A percentile compares a stretch with the other conserved stretches of the same genome.
Conservation (phyloP, 805 yeast species). For the Ogataea trehalophila region DNA sequence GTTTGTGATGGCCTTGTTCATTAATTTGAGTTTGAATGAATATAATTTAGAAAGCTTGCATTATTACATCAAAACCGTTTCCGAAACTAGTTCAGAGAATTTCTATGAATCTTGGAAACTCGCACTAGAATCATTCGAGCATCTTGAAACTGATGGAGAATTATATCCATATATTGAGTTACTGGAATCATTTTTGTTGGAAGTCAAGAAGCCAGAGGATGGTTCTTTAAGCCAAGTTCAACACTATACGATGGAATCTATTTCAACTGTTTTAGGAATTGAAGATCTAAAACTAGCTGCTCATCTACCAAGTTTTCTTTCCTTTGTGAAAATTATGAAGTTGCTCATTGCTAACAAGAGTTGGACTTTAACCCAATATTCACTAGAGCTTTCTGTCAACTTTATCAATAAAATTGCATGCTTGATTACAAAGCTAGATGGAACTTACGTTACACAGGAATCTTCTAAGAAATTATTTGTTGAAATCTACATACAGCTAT, state of each 20-base stretch:
- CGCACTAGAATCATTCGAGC: not conserved
- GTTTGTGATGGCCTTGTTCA: slow-evolving; percentile 20
- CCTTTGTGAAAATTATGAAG: slow-evolving; percentile 33
- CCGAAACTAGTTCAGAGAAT: not conserved
- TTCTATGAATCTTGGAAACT: slow-evolving; percentile 11
- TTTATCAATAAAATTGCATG: slow-evolving; percentile 11
- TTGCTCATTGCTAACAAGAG: slow-evolving; percentile 41
- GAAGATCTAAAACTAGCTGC: not conserved
- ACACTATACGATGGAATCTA: slow-evolving; percentile 26
- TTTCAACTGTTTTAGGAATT: slow-evolving; percentile 24
- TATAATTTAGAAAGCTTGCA: slow-evolving; percentile 2
- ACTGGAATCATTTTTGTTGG: slow-evolving; percentile 5
- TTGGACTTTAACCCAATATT: slow-evolving; percentile 62
- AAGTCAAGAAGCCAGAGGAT: slow-evolving; percentile 2
- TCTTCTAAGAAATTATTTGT: not conserved
- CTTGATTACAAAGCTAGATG: slow-evolving; percentile 1
- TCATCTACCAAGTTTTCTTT: slow-evolving; percentile 2
- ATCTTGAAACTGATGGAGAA: not conserved
- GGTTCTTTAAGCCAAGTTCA: slow-evolving; percentile 3
- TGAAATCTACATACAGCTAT: not conserved
- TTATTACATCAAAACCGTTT: slow-evolving; percentile 6
- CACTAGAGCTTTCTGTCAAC: slow-evolving; percentile 45
- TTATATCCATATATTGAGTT: not conserved
- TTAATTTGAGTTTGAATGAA: slow-evolving; percentile 10
- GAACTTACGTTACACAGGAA: not conserved